Conservation (phyloP, 352 stramenopile species). For the Pythium guiyangense region DNA sequence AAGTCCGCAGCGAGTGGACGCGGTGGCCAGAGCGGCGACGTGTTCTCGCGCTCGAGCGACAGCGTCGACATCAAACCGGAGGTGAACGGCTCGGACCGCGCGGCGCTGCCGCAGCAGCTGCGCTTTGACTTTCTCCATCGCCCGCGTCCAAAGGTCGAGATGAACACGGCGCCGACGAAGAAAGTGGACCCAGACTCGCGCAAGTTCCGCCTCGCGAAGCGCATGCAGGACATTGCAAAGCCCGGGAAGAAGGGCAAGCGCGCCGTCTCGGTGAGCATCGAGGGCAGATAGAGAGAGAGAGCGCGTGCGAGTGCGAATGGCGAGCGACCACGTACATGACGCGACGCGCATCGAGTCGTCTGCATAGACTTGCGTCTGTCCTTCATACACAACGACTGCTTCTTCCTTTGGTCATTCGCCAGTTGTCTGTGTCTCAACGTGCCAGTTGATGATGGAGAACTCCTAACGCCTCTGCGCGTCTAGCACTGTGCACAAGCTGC, state of each 20-base stretch:
- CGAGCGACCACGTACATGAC: background rate
- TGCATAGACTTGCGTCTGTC: too few species aligned
- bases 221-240: slow-evolving; percentile 82
- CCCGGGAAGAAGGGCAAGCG: slow-evolving; percentile 78
- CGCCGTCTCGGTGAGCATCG: slow-evolving; percentile 71
- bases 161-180: slow-evolving; percentile 47
- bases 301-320: background rate
- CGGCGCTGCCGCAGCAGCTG: slow-evolving; percentile 64
- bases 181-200: slow-evolving; percentile 74
- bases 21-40: slow-evolving; percentile 35
- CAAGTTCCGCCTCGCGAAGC: slow-evolving; percentile 80
- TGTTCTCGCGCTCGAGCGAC: slow-evolving; percentile 41
- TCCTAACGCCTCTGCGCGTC: too few species aligned
- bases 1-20: slow-evolving; percentile 24
- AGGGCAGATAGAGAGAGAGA: slow-evolving; percentile 81
- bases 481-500: too few species aligned
- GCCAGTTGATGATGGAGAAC: too few species aligned
- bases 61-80: slow-evolving; percentile 29
- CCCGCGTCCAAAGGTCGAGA: slow-evolving; percentile 77
- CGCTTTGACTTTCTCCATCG: slow-evolving; percentile 81
- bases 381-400: too few species aligned
- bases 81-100: slow-evolving; percentile 49
- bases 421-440: too few species aligned
- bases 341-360: too few species aligned
- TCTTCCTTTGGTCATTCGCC: too few species aligned